Evolutionary conservation across 202 grass and related monocot species (phyloP), one percentile per base, ranked within the genome.

Genomic region (Dendrocalamus latiflorus): DNA sequence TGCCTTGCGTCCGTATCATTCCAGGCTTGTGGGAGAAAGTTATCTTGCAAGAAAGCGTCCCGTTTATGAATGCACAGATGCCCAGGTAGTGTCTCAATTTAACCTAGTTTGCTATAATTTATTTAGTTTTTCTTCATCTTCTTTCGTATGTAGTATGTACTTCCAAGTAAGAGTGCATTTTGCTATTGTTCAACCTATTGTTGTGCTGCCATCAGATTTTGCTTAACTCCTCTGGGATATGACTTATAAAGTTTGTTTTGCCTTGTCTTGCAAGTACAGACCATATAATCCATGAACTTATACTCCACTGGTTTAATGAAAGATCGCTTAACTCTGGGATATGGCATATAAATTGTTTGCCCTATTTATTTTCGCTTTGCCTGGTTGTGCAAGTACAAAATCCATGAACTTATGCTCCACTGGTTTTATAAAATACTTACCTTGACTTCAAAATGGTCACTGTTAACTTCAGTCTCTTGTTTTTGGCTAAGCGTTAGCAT

Each of bases 1-100:
- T 69, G 77, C 91, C 36, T 75, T 99, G 67, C 90, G 97, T 13
- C 93, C 93, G 0, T 99, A 97, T 75, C 93, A 99, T 87, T 93
- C 97, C 49, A 99, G 74, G 86, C 97, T 99, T 70, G 97, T 99
- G 37, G 97, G 97, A 24, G 97, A 99, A 88, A 99, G 97, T 88
- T 99, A 82, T 81, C 91, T 99, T 44, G 97, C 97, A 84, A 93
- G 88, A 82, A 99, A 88, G 67, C 91, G 97, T 7, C 91, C 91
- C 0, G 88, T 97, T 75, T 99, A 99, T 28, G 97, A 96, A 89
- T 99, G 97, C 72, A 94, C 97, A 42, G 93, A 99, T 75, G 79
- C 86, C n/a, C 97, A 99, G 93, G 97, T 94, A 83, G 50, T 80
- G 25, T 56, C 14, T 83, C 30, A 38, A 61, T 51, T 77, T 42